Conservation (phyloP, 257 asterid species). For the Agastache rugosa region DNA sequence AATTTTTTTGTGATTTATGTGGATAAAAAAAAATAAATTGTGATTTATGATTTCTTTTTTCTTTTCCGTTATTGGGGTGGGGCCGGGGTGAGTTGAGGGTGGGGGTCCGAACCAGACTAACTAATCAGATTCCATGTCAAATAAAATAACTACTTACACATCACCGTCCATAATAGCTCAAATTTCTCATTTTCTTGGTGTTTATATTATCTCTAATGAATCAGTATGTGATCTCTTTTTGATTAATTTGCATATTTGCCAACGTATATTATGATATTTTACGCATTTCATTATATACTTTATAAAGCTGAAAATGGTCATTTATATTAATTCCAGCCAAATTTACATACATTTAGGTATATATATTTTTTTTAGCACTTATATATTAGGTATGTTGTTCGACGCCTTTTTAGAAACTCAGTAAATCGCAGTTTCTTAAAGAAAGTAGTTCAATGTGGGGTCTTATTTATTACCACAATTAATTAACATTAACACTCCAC, state of each 20-base stretch:
- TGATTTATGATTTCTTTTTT: neutral
- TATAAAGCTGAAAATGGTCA: neutral
- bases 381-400: slow-evolving; percentile 27
- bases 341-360: neutral
- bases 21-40: too few species aligned
- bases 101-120: neutral
- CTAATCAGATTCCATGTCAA: neutral
- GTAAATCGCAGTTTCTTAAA: slow-evolving; percentile 25
- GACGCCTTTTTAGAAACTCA: slow-evolving; percentile 30
- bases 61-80: neutral
- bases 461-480: slow-evolving; percentile 31
- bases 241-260: neutral
- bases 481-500: slow-evolving; percentile 34
- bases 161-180: neutral
- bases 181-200: neutral
- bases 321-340: neutral
- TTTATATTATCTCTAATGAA: neutral
- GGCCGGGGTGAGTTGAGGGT: neutral
- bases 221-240: neutral
- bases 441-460: slow-evolving; percentile 35
- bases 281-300: neutral
- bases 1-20: neutral
- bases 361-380: neutral
- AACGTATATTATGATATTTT: neutral
- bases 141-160: neutral